These are phyloP conservation scores for Anthostomella pinea DNA, from an alignment of 2,329 filamentous ascomycete species.

Conservation along the genomic window DNA sequence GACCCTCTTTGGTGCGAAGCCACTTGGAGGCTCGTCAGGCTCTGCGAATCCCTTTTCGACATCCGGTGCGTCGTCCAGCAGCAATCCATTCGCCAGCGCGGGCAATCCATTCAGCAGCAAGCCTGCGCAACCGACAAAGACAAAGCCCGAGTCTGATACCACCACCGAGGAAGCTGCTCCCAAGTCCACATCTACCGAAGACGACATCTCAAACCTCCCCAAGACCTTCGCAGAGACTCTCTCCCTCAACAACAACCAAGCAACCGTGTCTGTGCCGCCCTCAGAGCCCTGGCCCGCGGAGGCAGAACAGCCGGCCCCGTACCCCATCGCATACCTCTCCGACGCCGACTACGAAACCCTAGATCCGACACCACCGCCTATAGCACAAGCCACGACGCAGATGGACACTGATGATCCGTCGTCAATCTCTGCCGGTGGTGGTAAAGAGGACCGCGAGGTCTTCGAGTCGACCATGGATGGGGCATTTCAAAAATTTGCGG, in stretches of 20 bases:
- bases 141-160: slow-evolving; percentile 21
- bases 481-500: slow-evolving; percentile 72
- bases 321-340: slow-evolving; percentile 72
- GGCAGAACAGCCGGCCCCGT: slow-evolving; percentile 64
- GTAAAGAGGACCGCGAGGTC: slow-evolving; percentile 64
- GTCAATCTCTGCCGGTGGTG: slow-evolving; percentile 27
- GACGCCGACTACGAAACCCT: slow-evolving; percentile 93
- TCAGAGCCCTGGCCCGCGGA: slow-evolving; percentile 73
- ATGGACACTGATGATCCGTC: slow-evolving; percentile 47
- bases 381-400: slow-evolving; percentile 46
- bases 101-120: slow-evolving; percentile 45
- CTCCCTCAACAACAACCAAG: slow-evolving; percentile 60
- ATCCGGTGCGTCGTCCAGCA: slow-evolving; percentile 32
- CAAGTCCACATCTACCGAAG: slow-evolving; percentile 34
- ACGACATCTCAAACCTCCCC: slow-evolving; percentile 39
- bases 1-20: slow-evolving; percentile 66
- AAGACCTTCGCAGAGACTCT: slow-evolving; percentile 73
- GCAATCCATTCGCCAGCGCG: slow-evolving; percentile 61
- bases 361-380: slow-evolving; percentile 55
- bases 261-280: slow-evolving; percentile 35
- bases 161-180: no score
- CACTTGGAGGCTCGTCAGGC: slow-evolving; percentile 32
- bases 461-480: slow-evolving; percentile 75
- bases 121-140: slow-evolving; percentile 18
- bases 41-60: slow-evolving; percentile 63